Evolutionary conservation across 768 basidiomycete genomes (phyloP), one percentile per base, ranked within the genome.

Genomic region (Boletus fagicola): DNA sequence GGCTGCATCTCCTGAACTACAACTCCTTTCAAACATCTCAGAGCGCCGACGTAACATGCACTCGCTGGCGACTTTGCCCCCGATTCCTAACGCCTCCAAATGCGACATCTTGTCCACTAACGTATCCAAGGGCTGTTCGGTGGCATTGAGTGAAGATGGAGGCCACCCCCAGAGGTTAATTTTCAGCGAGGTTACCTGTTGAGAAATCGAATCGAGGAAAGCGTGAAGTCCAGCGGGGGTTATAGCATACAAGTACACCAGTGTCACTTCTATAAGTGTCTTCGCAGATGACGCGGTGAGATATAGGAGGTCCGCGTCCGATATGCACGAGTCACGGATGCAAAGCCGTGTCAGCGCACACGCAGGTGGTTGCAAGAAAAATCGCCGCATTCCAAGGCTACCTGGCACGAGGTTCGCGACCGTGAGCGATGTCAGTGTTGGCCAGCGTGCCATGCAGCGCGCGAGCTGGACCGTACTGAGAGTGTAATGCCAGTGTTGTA

Each of bases 261-360:
- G 39, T 4, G n/a, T 20, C 10, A 40, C 57, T 2, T n/a, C 39
- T 4, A 26, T 11, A 12, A 54, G 56, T 22, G 60, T 50, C 9
- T 35, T 13, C 20, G 36, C 35, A 3, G 60, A 59, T 8, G 52
- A 48, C 1, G 57, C 50, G 5, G 50, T 43, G 28, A 59, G 39
- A 10, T 43, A 45, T 18, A 39, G 22, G 22, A 54, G 57, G 12
- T 59, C 53, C 40, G 18, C 31, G 49, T 51, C 49, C 6, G 49
- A 42, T 16, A 61, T 12, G 30, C 13, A 0, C 16, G 47, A 10
- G 5, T 18, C 0, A 9, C 22, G 20, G 20, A 61, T 15, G 15
- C 36, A 39, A 10, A 61, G 33, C 0, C 45, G 39, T 11, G 40
- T 30, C 39, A 61, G 36, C 2, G 58, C 33, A 18, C 60, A 61